A percentile compares a stretch with the other conserved stretches of the same genome.
These are phyloP conservation scores for Eimeria necatrix DNA, from an alignment of 169 alveolate genomes.

Conservation along the genomic window DNA sequence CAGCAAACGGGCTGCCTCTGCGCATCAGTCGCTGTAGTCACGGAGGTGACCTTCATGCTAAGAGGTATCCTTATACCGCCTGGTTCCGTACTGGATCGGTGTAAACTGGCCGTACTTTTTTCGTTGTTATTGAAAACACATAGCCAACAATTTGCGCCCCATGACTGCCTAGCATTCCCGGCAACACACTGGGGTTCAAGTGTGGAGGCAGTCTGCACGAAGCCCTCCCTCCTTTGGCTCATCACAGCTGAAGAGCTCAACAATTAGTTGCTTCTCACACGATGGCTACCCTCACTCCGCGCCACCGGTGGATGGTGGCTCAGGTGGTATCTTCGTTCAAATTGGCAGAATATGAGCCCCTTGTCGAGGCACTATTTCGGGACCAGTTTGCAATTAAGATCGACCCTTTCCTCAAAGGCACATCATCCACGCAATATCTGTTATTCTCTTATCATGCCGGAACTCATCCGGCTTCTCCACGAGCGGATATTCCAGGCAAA, in stretches of 20 bases:
- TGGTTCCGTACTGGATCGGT: background rate
- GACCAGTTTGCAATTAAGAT: constrained; percentile 44
- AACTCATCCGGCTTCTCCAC: background rate
- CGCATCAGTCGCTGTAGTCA: background rate
- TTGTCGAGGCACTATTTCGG: constrained; percentile 41
- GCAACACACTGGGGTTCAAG: background rate
- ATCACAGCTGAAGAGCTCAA: background rate
- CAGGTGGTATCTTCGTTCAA: constrained; percentile 64
- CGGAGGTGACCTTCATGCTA: background rate
- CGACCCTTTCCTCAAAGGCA: constrained; percentile 64
- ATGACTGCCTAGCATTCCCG: background rate
- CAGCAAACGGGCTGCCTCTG: constrained; percentile 16
- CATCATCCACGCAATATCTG: constrained; percentile 34
- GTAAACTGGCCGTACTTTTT: background rate
- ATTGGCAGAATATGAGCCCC: constrained; percentile 43
- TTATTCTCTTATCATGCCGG: constrained; percentile 29
- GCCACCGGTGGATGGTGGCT: constrained; percentile 81
- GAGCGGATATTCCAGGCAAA: constrained; percentile 38
- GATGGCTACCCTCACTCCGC: constrained; percentile 74
- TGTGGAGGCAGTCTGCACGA: background rate
- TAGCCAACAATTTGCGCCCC: background rate
- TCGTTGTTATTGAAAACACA: background rate
- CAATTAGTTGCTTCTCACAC: background rate
- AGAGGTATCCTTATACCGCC: background rate
- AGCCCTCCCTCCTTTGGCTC: background rate